phyloP scores from a whole-genome alignment of 2,329 filamentous ascomycete species.

The Drechslerella coelobrocha region DNA sequence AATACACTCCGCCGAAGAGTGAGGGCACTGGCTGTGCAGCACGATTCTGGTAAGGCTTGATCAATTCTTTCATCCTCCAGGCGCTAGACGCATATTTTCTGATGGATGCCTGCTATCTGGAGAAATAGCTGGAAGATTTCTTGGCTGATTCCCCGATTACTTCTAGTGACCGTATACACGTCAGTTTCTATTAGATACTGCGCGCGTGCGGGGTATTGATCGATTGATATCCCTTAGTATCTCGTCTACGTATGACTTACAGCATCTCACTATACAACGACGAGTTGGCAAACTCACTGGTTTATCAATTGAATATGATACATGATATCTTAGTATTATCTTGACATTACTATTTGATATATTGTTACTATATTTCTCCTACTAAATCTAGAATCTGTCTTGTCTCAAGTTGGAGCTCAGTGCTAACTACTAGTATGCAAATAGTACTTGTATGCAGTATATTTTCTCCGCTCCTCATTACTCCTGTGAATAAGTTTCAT shows the following conservation, averaged over 20 bases:
- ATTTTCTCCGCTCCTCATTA: too few relatives aligned
- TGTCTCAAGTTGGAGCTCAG: too few relatives aligned
- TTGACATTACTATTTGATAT: too few relatives aligned
- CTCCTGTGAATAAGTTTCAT: too few relatives aligned
- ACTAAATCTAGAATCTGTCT: too few relatives aligned
- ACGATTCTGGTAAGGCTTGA: slow-evolving; percentile 59
- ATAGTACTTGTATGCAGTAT: too few relatives aligned
- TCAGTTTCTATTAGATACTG: slow-evolving; percentile 44
- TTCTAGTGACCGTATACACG: slow-evolving; percentile 49
- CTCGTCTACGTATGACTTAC: slow-evolving; percentile 1
- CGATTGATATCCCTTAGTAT: slow-evolving; percentile 2
- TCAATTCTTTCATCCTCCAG: background rate
- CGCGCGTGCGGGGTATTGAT: background rate
- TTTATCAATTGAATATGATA: too few relatives aligned
- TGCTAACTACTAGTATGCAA: too few relatives aligned
- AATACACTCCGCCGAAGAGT: slow-evolving; percentile 53
- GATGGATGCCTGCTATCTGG: slow-evolving; percentile 2
- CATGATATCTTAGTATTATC: too few relatives aligned
- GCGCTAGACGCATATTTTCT: background rate
- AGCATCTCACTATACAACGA: background rate
- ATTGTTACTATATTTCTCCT: too few relatives aligned
- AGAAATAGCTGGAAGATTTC: too few relatives aligned
- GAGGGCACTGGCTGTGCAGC: slow-evolving; percentile 60
- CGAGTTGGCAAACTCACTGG: too few relatives aligned
- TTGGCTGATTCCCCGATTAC: background rate